Percentiles rank a stretch among this genome's conserved stretches.
phyloP scores from a whole-genome alignment of 768 basidiomycete genomes.

The Sarcomyxa edulis region DNA sequence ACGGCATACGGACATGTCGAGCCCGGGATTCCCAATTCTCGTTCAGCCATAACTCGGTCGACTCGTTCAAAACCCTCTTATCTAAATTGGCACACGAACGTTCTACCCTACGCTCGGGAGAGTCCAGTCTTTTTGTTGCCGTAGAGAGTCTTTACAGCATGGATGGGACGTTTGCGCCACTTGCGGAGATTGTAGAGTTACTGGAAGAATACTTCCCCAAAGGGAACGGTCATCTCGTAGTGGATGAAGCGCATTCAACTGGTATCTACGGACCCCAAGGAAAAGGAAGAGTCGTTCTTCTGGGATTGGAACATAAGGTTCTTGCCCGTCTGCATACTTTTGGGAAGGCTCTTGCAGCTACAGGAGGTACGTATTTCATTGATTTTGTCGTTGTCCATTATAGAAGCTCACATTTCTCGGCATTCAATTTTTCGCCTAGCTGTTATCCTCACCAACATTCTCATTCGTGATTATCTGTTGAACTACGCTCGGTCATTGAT shows the following conservation, averaged over 20 bases:
- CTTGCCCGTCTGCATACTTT: slow-evolving; percentile 85
- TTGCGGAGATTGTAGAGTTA: slow-evolving; percentile 57
- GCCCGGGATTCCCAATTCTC: slow-evolving; percentile 30
- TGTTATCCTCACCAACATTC: slow-evolving; percentile 64
- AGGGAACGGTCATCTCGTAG: slow-evolving; percentile 67
- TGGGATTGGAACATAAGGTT: slow-evolving; percentile 69
- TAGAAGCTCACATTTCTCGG: not conserved
- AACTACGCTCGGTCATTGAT: slow-evolving; percentile 92
- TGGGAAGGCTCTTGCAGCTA: slow-evolving; percentile 83
- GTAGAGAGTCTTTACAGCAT: slow-evolving; percentile 92
- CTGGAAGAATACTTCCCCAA: slow-evolving; percentile 57
- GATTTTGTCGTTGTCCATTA: not conserved
- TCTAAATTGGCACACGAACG: slow-evolving; percentile 29
- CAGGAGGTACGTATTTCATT: slow-evolving; percentile 61
- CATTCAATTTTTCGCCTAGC: slow-evolving; percentile 33
- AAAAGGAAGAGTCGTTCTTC: slow-evolving; percentile 62
- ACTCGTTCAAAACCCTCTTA: slow-evolving; percentile 42
- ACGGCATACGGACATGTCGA: slow-evolving; percentile 75
- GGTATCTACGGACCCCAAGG: slow-evolving; percentile 83
- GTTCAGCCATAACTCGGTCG: slow-evolving; percentile 73
- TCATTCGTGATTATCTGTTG: slow-evolving; percentile 78
- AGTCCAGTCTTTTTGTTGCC: slow-evolving; percentile 63
- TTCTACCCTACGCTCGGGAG: slow-evolving; percentile 31
- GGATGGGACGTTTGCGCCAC: slow-evolving; percentile 89
- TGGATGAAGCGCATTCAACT: slow-evolving; percentile 94